Percentiles rank a stretch among this genome's conserved stretches.
These are phyloP conservation scores for Alternaria angustiovoidea DNA, from an alignment of 2,329 filamentous ascomycete species.

Conservation along the genomic window DNA sequence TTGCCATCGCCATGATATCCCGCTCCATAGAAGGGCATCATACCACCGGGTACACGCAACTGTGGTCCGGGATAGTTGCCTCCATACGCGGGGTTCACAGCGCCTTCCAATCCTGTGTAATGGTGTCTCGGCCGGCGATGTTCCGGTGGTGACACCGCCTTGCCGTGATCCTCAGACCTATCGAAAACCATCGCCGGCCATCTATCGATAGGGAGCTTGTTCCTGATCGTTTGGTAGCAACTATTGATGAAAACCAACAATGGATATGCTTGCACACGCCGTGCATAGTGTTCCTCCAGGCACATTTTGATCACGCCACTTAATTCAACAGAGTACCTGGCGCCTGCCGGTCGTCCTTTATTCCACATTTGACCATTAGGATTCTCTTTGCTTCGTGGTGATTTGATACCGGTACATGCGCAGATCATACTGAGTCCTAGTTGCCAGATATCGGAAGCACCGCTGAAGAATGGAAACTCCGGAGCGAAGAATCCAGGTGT, in stretches of 20 bases:
- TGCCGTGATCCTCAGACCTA: background rate
- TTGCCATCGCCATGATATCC: background rate
- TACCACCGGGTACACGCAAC: background rate
- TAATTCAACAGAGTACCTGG: conserved; percentile 16
- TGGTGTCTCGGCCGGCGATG: background rate
- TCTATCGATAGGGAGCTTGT: conserved; percentile 6
- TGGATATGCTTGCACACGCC: conserved; percentile 8
- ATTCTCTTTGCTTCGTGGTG: conserved; percentile 10
- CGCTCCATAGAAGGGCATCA: background rate
- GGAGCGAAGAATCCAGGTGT: conserved; percentile 26
- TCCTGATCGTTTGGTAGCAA: conserved; percentile 1
- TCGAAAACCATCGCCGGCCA: conserved; percentile 5
- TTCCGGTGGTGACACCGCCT: conserved; percentile 8
- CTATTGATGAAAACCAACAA: background rate
- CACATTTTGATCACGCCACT: conserved; percentile 9
- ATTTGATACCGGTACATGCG: conserved; percentile 14
- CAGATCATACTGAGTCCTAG: conserved; percentile 24
- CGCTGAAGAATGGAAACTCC: conserved; percentile 19
- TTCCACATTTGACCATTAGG: conserved; percentile 14
- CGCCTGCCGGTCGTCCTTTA: conserved; percentile 12
- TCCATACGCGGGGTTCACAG: background rate
- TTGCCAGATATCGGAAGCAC: conserved; percentile 28
- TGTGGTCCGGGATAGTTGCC: background rate
- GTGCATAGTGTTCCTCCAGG: conserved; percentile 1
- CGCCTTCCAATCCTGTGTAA: background rate